Conservation (phyloP, 768 basidiomycete genomes). For the Gloeostereum incarnatum region DNA sequence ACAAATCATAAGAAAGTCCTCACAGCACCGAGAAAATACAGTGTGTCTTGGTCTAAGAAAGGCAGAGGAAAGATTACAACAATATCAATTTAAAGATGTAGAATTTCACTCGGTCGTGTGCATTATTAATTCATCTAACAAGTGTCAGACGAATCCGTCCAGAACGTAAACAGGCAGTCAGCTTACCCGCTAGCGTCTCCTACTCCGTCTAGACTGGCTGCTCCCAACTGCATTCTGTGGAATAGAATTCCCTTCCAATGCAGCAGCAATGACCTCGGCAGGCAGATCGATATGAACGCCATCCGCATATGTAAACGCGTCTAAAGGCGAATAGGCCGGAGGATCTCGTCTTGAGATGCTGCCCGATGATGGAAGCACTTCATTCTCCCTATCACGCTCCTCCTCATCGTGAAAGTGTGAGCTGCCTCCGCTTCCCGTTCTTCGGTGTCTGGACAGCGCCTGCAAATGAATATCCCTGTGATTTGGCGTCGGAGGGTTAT, state of each 20-base stretch:
- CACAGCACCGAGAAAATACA: background rate
- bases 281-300: constrained; percentile 93
- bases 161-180: background rate
- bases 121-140: background rate
- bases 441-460: constrained; percentile 41
- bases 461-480: constrained; percentile 75
- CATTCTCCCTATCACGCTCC: constrained; percentile 8
- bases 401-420: constrained; percentile 16
- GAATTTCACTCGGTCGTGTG: background rate
- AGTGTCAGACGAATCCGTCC: background rate
- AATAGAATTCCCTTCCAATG: constrained; percentile 65
- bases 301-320: constrained; percentile 74
- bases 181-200: constrained; percentile 32
- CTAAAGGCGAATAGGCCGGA: constrained; percentile 84
- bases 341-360: constrained; percentile 51
- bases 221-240: constrained; percentile 52
- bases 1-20: background rate
- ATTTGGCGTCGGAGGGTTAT: constrained; percentile 85
- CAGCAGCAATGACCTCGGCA: constrained; percentile 85
- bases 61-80: background rate
- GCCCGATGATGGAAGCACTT: constrained; percentile 4
- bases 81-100: background rate
- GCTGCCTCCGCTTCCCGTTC: constrained; percentile 23
- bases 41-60: no score
- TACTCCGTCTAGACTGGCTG: constrained; percentile 45